Evolutionary conservation across 2,329 filamentous ascomycete species (phyloP), one percentile per base, ranked within the genome.

Genomic region (Paraconiothyrium brasiliense): DNA sequence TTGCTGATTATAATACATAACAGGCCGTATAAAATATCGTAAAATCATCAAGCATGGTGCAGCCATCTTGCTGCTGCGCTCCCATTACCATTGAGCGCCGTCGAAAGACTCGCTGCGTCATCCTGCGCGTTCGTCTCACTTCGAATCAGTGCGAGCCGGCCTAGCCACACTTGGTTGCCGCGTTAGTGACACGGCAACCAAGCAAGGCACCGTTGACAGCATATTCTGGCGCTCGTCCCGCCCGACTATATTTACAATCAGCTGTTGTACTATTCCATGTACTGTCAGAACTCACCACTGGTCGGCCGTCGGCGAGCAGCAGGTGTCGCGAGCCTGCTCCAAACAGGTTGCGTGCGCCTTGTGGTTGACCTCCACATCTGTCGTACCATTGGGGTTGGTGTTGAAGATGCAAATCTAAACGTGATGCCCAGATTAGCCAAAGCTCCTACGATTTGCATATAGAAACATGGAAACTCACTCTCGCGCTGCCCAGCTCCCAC

Each of bases 401-500:
- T 56, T 56, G 43, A 22, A 56, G 32, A 46, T 56, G 41, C 54
- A 56, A 35, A 56, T 16, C 54, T 56, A n/a, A 46, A 22, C 16
- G 16, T 11, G 3, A 27, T 27, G 9, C 14, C 4, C 30, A 11
- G 16, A n/a, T 56, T 14, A 56, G 54, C 30, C n/a, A 32, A 14
- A 16, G 3, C 13, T 9, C 16, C 24, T 34, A 3, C 24, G 27
- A 7, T 2, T 9, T 34, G 8, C 41, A 46, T 32, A n/a, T 8
- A 20, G 20, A 20, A 32, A 13, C 20, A 4, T 22, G 16, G 8
- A 16, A 20, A 34, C 54, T 56, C 34, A 56, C 54, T 41, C 39
- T 56, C 7, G 20, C 30, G 27, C n/a, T 56, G 32, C 43, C 43
- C 30, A 56, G 32, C 14, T n/a, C 20, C 54, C 54, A 56, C 11